Evolutionary conservation across 2,329 filamentous ascomycete genomes (phyloP), one percentile per base, ranked within the genome.

Genomic region (Talaromyces funiculosus): DNA sequence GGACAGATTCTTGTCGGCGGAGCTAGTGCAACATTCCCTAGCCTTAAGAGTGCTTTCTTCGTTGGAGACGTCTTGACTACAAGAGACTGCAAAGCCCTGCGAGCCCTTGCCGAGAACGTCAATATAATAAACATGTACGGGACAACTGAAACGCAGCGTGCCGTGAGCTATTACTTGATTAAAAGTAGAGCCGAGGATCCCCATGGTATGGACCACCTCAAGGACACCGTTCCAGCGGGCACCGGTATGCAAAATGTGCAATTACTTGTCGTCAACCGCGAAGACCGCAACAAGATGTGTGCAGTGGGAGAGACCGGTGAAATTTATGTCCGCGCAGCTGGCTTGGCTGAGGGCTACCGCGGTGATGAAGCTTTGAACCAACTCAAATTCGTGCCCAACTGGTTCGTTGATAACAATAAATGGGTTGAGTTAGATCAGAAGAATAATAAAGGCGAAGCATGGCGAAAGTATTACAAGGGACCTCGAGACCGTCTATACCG

Each of bases 1-100:
- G 92, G 92, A 59, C 90, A 97, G 68, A 94, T 97, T 63, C 79
- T 97, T 1, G 87, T 93, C n/a, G 92, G 92, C 45, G 90, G 90
- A 66, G 89, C 91, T 24, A 87, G 79, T 3, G 86, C 90, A 0
- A 75, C 89, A 65, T 95, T 97, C 69, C 88, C 90, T 1, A 81
- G 83, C 12, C 80, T 97, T n/a, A 82, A 88, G 61, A 81, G 86
- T 61, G 91, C 87, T 18, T 93, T 97, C 80, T 97, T 93, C 64
- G 93, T 97, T 1, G 94, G 94, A 33, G 93, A 97, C 70, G 81
- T 97, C 35, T 75, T 97, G 53, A 95, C 91, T 64, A 96, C 87
- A 71, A 83, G 86, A 69, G 93, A 97, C 68, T 95, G 90, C 75
- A 81, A 82, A 43, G 82, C 83, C 24, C 79, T 97, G n/a, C 89